phyloP scores from a whole-genome alignment of 208 protist species.

The Acanthamoeba royreba region DNA sequence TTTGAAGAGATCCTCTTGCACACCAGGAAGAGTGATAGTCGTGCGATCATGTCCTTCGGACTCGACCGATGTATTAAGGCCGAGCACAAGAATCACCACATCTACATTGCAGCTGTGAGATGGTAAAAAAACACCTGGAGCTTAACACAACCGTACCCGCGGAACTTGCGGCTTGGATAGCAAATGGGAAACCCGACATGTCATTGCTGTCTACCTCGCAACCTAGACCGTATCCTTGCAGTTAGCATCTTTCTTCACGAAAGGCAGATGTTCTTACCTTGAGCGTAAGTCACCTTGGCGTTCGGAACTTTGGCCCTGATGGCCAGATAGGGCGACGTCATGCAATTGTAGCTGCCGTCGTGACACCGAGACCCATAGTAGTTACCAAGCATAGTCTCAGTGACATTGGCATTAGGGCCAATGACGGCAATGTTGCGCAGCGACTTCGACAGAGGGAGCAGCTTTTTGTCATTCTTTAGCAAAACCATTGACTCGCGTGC shows the following conservation, averaged over 20 bases:
- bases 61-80: conserved; percentile 45
- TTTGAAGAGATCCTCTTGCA: conserved; percentile 44
- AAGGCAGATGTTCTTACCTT: not conserved
- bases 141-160: not conserved
- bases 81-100: conserved; percentile 45
- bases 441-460: conserved; percentile 23
- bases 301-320: not conserved
- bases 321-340: conserved; percentile 5
- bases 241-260: not conserved
- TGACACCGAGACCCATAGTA: conserved; percentile 51
- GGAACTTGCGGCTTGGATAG: not conserved
- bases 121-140: not conserved
- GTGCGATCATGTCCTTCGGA: conserved; percentile 38
- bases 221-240: not conserved
- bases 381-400: conserved; percentile 43
- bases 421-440: conserved; percentile 16
- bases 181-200: not conserved
- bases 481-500: conserved; percentile 51
- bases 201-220: not conserved
- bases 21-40: conserved; percentile 25
- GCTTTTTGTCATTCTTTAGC: conserved; percentile 23
- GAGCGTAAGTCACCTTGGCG: not conserved
- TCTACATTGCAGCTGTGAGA: not conserved
- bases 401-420: conserved; percentile 50
- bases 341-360: conserved; percentile 40